Conservation (phyloP, 495 filamentous ascomycete genomes). For the Podospora didyma region DNA sequence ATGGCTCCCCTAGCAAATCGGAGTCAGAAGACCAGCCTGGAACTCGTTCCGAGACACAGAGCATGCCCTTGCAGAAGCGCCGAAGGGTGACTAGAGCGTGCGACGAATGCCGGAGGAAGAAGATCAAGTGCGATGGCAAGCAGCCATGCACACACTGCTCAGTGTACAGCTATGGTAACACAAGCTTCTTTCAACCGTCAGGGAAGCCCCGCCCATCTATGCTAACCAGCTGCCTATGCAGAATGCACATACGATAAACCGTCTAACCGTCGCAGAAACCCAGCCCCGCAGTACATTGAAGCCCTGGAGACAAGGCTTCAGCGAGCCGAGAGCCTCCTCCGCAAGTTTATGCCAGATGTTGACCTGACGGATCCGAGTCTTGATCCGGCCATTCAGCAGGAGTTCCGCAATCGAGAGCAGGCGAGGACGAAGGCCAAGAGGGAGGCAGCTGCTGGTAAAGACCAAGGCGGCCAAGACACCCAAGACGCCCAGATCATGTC, state of each 20-base stretch:
- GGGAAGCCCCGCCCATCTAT: neutral
- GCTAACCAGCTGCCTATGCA: slow-evolving; percentile 43
- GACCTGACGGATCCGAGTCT: slow-evolving; percentile 80
- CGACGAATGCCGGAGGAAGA: slow-evolving; percentile 95
- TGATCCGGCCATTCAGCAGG: slow-evolving; percentile 62
- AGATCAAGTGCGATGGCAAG: slow-evolving; percentile 98
- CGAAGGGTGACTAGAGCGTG: slow-evolving; percentile 86
- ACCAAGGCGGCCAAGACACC: slow-evolving; percentile 58
- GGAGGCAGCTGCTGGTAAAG: slow-evolving; percentile 4
- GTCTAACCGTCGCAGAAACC: slow-evolving; percentile 91
- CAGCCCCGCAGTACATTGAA: slow-evolving; percentile 92
- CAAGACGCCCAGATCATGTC: slow-evolving; percentile 82
- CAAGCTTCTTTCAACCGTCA: slow-evolving; percentile 1
- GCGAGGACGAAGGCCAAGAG: slow-evolving; percentile 34
- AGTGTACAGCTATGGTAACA: slow-evolving; percentile 94
- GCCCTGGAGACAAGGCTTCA: slow-evolving; percentile 80
- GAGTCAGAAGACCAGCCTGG: slow-evolving; percentile 24
- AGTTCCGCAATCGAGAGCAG: slow-evolving; percentile 46
- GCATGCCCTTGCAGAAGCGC: slow-evolving; percentile 73
- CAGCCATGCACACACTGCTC: slow-evolving; percentile 98
- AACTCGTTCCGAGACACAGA: slow-evolving; percentile 23
- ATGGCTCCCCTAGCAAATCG: slow-evolving; percentile 23
- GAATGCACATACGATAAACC: slow-evolving; percentile 98
- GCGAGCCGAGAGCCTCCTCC: slow-evolving; percentile 76
- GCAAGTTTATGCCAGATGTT: slow-evolving; percentile 76